Base-by-base conservation (phyloP, 495 filamentous ascomycete genomes). In the Penicillium riverlandense region DNA sequence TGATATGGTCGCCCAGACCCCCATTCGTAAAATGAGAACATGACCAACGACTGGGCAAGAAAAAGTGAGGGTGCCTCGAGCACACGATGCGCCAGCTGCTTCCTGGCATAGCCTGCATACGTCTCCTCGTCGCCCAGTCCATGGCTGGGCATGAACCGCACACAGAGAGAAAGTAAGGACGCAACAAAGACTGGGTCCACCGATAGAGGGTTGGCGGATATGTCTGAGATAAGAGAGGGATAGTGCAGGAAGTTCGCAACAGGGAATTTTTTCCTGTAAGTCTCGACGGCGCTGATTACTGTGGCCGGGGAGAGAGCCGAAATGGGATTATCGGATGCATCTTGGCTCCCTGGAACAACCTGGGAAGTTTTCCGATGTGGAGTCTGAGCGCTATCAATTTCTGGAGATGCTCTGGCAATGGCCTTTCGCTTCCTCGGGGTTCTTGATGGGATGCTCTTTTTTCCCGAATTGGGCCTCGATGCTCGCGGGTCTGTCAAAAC, bases 1-100 rank as follows among this genome's bases (percentile, higher is more conserved):
- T 66, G 64, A 41, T 71, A 71, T 2, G 67, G 64, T n/a, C 59
- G 58, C 2, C 67, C 64, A 4, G 64, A 62, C 0, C 67, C 67
- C 67, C 67, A 71, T 48, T 71, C 67, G 41, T 71, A 71, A 15
- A 71, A 57, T 2, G 63, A 57, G 11, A 71, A 55, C 57, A 71
- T 71, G 3, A 69, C 67, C 6, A 68, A 45, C 0, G 67, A 69
- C 37, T 71, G 67, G 3, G 67, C 67, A 30, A 71, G 59, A 29
- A 60, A 61, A 6, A 71, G 54, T 1, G 67, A 71, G 0, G 67
- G 67, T 0, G 60, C 53, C 27, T 71, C 67, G 44, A 71, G 61
- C n/a, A 58, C 62, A 7, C 65, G 57, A 8, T 55, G 59, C 1
- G 66, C 61, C 7, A 71, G 51, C 38, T 71, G 53, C 6, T 43